phyloP scores from a whole-genome alignment of 768 basidiomycete genomes.

The Auriscalpium vulgare region DNA sequence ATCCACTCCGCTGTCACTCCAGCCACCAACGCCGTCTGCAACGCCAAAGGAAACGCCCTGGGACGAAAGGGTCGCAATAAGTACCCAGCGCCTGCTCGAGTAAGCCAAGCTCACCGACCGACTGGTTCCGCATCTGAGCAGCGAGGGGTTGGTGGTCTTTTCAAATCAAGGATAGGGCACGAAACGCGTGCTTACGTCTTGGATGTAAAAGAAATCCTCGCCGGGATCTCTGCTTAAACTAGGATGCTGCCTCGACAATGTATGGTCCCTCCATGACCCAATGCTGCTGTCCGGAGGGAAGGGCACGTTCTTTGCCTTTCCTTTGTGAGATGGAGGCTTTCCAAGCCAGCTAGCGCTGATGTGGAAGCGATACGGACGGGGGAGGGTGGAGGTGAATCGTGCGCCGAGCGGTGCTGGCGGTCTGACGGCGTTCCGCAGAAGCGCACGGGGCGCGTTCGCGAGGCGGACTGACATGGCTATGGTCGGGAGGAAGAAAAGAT shows the following conservation, averaged over 20 bases:
- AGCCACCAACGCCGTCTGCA: constrained; percentile 91
- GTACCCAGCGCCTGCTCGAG: constrained; percentile 2
- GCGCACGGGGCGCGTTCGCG: too few species aligned
- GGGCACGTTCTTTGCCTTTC: constrained; percentile 31
- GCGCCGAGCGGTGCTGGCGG: background rate
- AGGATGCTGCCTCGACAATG: constrained; percentile 39
- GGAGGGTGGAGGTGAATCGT: constrained; percentile 18
- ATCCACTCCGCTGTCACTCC: constrained; percentile 78
- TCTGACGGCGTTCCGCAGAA: too few species aligned
- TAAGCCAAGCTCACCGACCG: constrained; percentile 45
- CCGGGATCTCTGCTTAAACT: constrained; percentile 35
- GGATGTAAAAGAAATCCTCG: constrained; percentile 61
- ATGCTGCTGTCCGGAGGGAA: constrained; percentile 53
- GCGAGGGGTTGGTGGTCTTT: too few species aligned
- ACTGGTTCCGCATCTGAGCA: constrained; percentile 63
- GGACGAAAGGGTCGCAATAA: constrained; percentile 3
- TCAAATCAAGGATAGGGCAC: background rate
- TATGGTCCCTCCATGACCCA: constrained; percentile 63
- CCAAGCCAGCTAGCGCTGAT: constrained; percentile 73
- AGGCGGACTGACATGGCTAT: too few species aligned
- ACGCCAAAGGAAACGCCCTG: constrained; percentile 78
- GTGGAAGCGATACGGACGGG: constrained; percentile 62
- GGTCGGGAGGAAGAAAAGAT: too few species aligned
- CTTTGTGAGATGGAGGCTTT: constrained; percentile 44
- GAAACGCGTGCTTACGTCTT: constrained; percentile 44